Base-by-base conservation (phyloP, 495 filamentous ascomycete genomes). In the Talaromyces nanjingensis region DNA sequence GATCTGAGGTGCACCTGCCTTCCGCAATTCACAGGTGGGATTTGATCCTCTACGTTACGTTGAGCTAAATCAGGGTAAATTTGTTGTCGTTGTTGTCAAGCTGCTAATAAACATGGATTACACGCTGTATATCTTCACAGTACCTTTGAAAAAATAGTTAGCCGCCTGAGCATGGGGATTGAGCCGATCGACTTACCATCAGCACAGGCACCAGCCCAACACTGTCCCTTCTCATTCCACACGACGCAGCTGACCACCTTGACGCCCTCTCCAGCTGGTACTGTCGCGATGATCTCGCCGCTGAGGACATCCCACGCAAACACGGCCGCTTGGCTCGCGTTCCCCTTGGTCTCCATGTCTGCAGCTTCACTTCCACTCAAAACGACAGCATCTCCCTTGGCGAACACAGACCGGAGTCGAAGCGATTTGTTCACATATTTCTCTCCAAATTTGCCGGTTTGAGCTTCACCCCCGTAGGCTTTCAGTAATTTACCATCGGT, bases 251-350 rank as follows among this genome's bases (percentile, higher is more conserved):
- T 88, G 11, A 84, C 83, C 6, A 76, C 84, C 70, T 81, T 87
- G 25, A 74, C 85, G 65, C 78, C 81, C 75, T 72, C 83, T 54
- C 85, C 70, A 83, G 73, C 86, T 45, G 79, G 71, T 53, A 92
- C 68, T 60, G 77, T 83, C 25, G 85, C 81, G 60, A 88, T 78
- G 45, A 89, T 69, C 60, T 86, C 84, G 1, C 92, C 93, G 45
- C 80, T 89, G 58, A 97, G 68, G n/a, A 96, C 71, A 82, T 97
- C 93, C 91, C 93, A 98, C 12, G 87, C 91, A 81, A 89, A 91
- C 18, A 96, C 81, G 42, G 63, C 67, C 3, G 78, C 78, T 67
- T 86, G 82, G 8, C 87, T 88, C 63, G 86, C 79, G 2, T 69
- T 64, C 3, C 72, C 70, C 16, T 71, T 75, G 33, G 75, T 72